These are phyloP conservation scores for Calocybe cyanea DNA, from an alignment of 768 basidiomycete species.

Conservation along the genomic window DNA sequence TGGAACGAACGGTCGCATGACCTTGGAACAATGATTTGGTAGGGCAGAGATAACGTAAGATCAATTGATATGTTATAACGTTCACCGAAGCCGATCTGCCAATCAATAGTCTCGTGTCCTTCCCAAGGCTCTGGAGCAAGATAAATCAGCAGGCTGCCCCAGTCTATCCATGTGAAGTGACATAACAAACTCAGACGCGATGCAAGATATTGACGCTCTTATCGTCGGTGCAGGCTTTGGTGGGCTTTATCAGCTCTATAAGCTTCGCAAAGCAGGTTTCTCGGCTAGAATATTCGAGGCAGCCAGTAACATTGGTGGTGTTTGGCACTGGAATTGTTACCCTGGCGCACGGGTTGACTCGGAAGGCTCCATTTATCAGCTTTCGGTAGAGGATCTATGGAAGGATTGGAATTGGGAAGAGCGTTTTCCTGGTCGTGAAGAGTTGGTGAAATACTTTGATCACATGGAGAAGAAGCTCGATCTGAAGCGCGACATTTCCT, in stretches of 20 bases:
- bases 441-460: constrained; percentile 19
- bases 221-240: constrained; percentile 23
- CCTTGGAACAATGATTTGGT: no score
- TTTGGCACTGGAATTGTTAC: constrained; percentile 25
- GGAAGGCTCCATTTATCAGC: constrained; percentile 18
- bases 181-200: no score
- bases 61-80: no score
- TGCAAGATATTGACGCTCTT: constrained; percentile 16
- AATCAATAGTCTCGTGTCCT: no score
- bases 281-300: constrained; percentile 18
- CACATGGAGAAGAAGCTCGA: constrained; percentile 20
- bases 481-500: constrained; percentile 17
- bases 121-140: no score
- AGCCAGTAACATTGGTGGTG: constrained; percentile 17
- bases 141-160: no score
- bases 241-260: constrained; percentile 17
- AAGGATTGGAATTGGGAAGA: constrained; percentile 19
- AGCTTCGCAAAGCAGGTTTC: constrained; percentile 14
- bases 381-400: constrained; percentile 22
- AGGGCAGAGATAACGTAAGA: no score
- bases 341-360: constrained; percentile 24
- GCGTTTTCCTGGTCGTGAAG: constrained; percentile 11
- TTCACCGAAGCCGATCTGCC: no score
- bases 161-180: no score
- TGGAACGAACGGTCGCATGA: no score